These are phyloP conservation scores for Atkinsonella hypoxylon DNA, from an alignment of 2,329 filamentous ascomycete genomes.

Conservation along the genomic window DNA sequence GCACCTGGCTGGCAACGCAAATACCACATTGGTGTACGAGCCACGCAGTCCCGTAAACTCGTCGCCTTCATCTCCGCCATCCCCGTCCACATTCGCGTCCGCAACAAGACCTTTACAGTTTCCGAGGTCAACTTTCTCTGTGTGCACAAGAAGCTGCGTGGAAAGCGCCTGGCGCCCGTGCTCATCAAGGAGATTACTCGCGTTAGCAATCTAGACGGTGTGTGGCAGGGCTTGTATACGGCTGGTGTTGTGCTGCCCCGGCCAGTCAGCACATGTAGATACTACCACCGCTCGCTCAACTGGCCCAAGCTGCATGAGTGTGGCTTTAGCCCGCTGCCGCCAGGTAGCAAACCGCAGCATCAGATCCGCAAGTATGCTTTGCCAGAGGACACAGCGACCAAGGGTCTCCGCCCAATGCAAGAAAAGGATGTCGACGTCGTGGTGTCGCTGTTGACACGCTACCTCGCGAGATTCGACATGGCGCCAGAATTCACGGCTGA, in stretches of 20 bases:
- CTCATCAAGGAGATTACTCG: constrained; percentile 97
- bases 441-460: constrained; percentile 60
- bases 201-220: constrained; percentile 71
- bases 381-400: constrained; percentile 58
- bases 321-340: constrained; percentile 81
- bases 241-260: constrained; percentile 83
- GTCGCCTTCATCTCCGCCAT: constrained; percentile 95
- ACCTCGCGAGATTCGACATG: constrained; percentile 71
- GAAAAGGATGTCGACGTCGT: constrained; percentile 67
- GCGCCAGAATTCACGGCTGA: constrained; percentile 68
- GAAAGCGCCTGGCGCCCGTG: constrained; percentile 83
- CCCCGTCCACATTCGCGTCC: constrained; percentile 70
- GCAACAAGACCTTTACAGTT: constrained; percentile 60
- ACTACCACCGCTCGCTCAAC: constrained; percentile 87
- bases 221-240: constrained; percentile 95
- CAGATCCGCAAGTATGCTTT: constrained; percentile 81
- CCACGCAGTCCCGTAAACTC: constrained; percentile 69
- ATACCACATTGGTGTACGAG: constrained; percentile 92
- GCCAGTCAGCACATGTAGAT: constrained; percentile 84
- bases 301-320: constrained; percentile 95
- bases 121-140: constrained; percentile 98
- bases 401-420: constrained; percentile 71
- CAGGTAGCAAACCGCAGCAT: constrained; percentile 69
- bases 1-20: constrained; percentile 86
- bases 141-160: constrained; percentile 93